Evolutionary conservation across 495 filamentous ascomycete species (phyloP).

Genomic region (Pyronema domesticum): DNA sequence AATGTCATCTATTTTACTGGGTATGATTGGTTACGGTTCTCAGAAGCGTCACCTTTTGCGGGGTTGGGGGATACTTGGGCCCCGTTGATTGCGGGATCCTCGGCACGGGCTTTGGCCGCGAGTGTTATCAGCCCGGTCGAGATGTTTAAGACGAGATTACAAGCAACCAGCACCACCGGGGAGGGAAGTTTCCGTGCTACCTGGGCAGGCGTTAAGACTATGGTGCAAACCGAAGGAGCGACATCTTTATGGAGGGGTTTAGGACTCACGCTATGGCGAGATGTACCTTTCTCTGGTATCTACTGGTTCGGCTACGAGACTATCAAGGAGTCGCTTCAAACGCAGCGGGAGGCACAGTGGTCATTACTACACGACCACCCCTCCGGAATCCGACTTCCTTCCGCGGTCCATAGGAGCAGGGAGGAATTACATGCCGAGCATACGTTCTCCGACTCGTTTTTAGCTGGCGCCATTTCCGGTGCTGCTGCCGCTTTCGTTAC

Average conservation of each 20-base stretch:
- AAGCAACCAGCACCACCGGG: conserved; percentile 41
- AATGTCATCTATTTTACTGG: conserved; percentile 99
- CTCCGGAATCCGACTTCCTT: conserved; percentile 22
- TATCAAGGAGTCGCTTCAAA: conserved; percentile 26
- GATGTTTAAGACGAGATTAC: conserved; percentile 84
- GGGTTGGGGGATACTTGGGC: conserved; percentile 41
- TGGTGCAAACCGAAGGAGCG: conserved; percentile 62
- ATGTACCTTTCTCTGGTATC: conserved; percentile 89
- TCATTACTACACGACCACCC: conserved; percentile 5
- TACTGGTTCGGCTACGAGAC: conserved; percentile 98
- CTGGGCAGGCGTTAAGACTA: conserved; percentile 50
- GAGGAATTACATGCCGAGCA: conserved; percentile 37
- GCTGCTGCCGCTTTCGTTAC: conserved; percentile 76
- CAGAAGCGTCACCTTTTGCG: conserved; percentile 48
- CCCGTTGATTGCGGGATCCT: conserved; percentile 60
- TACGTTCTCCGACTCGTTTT: conserved; percentile 73
- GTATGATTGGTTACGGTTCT: conserved; percentile 82
- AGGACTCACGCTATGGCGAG: conserved; percentile 82
- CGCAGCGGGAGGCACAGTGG: conserved; percentile 10
- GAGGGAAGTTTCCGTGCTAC: conserved; percentile 54
- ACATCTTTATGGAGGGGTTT: conserved; percentile 82
- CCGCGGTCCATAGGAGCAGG: neutral
- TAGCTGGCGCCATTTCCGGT: conserved; percentile 66
- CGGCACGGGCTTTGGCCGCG: conserved; percentile 64
- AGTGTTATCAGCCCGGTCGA: conserved; percentile 77